Conservation (phyloP, 169 alveolate species). For the Cryptosporidium tyzzeri region DNA sequence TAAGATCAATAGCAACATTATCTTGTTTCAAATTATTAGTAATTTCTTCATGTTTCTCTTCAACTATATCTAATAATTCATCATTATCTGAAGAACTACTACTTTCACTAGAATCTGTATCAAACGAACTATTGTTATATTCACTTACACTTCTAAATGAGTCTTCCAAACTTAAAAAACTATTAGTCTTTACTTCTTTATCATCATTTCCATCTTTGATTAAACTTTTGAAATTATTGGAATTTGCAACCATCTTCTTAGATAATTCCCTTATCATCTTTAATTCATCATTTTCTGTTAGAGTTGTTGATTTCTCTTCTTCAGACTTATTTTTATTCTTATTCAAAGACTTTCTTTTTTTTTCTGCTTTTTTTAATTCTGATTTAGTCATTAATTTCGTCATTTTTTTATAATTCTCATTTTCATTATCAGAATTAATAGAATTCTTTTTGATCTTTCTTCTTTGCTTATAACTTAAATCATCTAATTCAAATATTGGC, state of each 20-base stretch:
- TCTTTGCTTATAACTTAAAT: slow-evolving; percentile 28
- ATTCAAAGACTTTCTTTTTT: slow-evolving; percentile 5
- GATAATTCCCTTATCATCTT: not conserved
- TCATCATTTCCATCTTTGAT: not conserved
- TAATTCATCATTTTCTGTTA: not conserved
- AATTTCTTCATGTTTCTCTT: not conserved
- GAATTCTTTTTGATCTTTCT: slow-evolving; percentile 4
- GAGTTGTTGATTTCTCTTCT: not conserved
- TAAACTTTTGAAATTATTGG: not conserved
- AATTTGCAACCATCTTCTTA: not conserved
- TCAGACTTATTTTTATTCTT: slow-evolving; percentile 12
- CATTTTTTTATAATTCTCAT: not conserved
- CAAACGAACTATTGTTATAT: slow-evolving; percentile 8
- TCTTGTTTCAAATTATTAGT: not conserved
- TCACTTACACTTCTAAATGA: slow-evolving; percentile 62
- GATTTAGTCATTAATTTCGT: not conserved
- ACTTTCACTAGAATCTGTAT: not conserved
- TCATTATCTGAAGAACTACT: not conserved
- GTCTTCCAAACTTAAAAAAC: slow-evolving; percentile 52
- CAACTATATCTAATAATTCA: not conserved
- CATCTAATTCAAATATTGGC: slow-evolving; percentile 40
- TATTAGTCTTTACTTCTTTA: slow-evolving; percentile 14
- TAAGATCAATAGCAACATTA: not conserved
- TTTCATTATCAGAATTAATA: not conserved
- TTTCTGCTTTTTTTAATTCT: not conserved